Conservation (phyloP, 306 rosid species). For the Quercus gilva region DNA sequence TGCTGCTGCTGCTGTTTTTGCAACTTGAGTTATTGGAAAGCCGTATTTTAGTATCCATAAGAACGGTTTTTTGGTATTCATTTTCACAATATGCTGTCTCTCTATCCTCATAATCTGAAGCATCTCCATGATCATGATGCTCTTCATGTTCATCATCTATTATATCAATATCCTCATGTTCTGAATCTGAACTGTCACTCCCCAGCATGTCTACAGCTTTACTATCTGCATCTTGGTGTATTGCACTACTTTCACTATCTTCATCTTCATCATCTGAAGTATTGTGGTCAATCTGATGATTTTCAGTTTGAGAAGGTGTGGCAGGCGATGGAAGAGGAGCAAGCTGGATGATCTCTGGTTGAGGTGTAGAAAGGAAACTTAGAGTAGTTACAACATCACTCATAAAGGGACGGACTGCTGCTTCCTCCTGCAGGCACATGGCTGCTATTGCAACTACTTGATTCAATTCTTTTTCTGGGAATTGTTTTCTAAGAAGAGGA, state of each 20-base stretch:
- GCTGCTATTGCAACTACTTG: constrained; percentile 92
- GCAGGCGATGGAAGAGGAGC: constrained; percentile 15
- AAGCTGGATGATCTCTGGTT: constrained; percentile 24
- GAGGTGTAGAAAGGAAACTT: constrained; percentile 59
- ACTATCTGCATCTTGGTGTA: too few species aligned
- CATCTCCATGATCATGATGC: neutral
- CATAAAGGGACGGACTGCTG: constrained; percentile 82
- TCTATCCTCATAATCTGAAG: constrained; percentile 5
- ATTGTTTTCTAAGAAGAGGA: constrained; percentile 44
- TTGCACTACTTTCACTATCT: neutral
- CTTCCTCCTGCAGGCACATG: constrained; percentile 93
- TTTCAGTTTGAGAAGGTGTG: constrained; percentile 9
- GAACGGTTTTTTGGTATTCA: constrained; percentile 14
- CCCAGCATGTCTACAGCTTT: too few species aligned
- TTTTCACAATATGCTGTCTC: constrained; percentile 13
- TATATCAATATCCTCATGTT: too few species aligned
- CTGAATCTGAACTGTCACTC: too few species aligned
- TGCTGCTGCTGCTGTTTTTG: constrained; percentile 23
- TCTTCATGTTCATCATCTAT: neutral
- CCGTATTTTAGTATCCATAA: constrained; percentile 22
- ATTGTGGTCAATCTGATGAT: neutral
- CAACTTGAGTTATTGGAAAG: constrained; percentile 26
- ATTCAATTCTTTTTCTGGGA: constrained; percentile 82
- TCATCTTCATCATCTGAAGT: constrained; percentile 9
- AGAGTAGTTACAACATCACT: constrained; percentile 76